Percentiles rank a stretch among this genome's conserved stretches.
Conservation (phyloP, 2,329 filamentous ascomycete genomes). For the Beauveria caledonica region DNA sequence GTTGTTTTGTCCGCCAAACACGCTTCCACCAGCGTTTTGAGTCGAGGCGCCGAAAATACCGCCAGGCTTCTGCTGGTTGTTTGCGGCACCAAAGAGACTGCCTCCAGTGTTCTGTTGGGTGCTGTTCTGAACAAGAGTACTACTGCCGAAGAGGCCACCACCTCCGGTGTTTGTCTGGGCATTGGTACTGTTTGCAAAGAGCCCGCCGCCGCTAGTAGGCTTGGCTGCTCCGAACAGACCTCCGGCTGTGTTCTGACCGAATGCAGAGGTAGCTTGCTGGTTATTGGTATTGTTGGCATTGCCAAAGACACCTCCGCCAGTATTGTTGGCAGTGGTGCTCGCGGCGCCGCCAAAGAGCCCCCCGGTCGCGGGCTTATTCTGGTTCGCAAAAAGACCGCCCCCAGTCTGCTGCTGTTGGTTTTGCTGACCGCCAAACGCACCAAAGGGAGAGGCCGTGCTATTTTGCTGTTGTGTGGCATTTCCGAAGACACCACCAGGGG, state of each 20-base stretch:
- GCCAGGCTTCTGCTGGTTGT: slow-evolving; percentile 32
- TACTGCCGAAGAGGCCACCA: slow-evolving; percentile 38
- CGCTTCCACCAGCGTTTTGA: slow-evolving; percentile 35
- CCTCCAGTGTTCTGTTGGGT: slow-evolving; percentile 30
- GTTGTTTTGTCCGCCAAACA: slow-evolving; percentile 46
- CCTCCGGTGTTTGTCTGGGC: slow-evolving; percentile 26
- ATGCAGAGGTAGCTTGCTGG: slow-evolving; percentile 13
- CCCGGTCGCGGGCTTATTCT: slow-evolving; percentile 18
- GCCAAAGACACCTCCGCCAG: slow-evolving; percentile 32
- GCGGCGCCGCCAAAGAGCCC: slow-evolving; percentile 35
- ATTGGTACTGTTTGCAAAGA: slow-evolving; percentile 32
- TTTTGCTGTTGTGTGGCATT: slow-evolving; percentile 20
- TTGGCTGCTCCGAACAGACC: slow-evolving; percentile 33
- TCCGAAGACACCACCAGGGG: slow-evolving; percentile 27
- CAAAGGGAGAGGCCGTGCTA: slow-evolving; percentile 18
- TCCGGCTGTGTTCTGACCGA: slow-evolving; percentile 18
- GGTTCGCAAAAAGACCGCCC: slow-evolving; percentile 34
- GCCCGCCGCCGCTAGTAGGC: slow-evolving; percentile 27
- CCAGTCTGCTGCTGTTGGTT: slow-evolving; percentile 12
- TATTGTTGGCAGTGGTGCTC: slow-evolving; percentile 26
- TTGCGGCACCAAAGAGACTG: slow-evolving; percentile 41
- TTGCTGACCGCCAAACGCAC: slow-evolving; percentile 3
- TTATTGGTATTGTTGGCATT: slow-evolving; percentile 21
- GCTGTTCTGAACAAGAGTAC: slow-evolving; percentile 24
- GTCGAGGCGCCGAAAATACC: slow-evolving; percentile 45